phyloP scores from a whole-genome alignment of 768 basidiomycete species.

The Artomyces pyxidatus region DNA sequence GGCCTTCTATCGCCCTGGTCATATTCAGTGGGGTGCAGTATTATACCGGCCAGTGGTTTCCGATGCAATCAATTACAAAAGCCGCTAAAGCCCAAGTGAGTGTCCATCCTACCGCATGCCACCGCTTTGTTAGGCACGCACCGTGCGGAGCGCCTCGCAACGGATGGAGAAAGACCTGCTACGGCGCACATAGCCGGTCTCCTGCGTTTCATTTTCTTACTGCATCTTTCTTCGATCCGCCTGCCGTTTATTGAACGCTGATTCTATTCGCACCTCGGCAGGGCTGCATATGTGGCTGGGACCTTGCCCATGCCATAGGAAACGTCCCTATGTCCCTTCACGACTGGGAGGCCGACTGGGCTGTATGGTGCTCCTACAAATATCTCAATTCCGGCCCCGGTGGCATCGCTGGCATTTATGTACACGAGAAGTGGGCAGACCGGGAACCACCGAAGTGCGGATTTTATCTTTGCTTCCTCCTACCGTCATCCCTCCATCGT shows the following conservation, averaged over 20 bases:
- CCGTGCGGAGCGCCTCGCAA: background rate
- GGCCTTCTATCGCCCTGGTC: conserved; percentile 76
- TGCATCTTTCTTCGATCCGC: conserved; percentile 8
- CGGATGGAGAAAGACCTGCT: background rate
- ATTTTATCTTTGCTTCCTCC: conserved; percentile 2
- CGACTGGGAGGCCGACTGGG: conserved; percentile 94
- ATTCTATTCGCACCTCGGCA: conserved; percentile 27
- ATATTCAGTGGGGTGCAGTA: conserved; percentile 93
- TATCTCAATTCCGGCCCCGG: conserved; percentile 96
- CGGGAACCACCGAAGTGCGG: conserved; percentile 54
- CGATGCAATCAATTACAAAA: conserved; percentile 74
- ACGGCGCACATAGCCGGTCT: background rate
- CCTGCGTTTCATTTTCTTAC: conserved; percentile 11
- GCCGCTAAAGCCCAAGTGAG: conserved; percentile 78
- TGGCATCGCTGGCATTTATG: conserved; percentile 90
- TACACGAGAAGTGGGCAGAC: conserved; percentile 77
- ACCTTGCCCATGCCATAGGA: conserved; percentile 92
- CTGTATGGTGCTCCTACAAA: conserved; percentile 98
- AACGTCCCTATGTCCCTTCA: conserved; percentile 87
- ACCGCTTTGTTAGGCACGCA: background rate
- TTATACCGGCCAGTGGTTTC: conserved; percentile 95
- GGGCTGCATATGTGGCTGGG: conserved; percentile 95
- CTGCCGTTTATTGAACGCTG: conserved; percentile 10
- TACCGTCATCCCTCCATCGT: background rate
- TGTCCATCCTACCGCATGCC: background rate